Conservation (phyloP, 768 basidiomycete genomes). For the Infundibulicybe gibba region DNA sequence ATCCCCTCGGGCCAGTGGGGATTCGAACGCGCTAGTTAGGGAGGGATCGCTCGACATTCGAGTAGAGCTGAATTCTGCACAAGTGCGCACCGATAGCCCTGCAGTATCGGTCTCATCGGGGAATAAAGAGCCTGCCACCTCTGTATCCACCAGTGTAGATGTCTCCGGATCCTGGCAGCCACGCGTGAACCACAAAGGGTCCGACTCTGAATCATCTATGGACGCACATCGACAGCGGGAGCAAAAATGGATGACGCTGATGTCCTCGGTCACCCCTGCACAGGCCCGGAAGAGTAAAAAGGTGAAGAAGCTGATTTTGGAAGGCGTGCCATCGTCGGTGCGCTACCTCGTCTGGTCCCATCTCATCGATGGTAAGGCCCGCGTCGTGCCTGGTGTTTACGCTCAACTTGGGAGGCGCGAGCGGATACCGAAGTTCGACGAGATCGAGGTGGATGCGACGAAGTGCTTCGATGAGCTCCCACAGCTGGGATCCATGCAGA, state of each 20-base stretch:
- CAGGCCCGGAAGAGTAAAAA: constrained; percentile 80
- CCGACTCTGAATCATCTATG: constrained; percentile 36
- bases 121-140: constrained; percentile 1
- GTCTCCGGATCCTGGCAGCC: constrained; percentile 8
- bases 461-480: constrained; percentile 54
- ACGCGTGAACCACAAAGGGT: constrained; percentile 4
- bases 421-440: constrained; percentile 40
- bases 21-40: constrained; percentile 38
- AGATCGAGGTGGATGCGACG: constrained; percentile 59
- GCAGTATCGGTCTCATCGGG: constrained; percentile 36
- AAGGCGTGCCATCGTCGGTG: constrained; percentile 82
- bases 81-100: constrained; percentile 38
- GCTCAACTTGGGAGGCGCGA: constrained; percentile 54
- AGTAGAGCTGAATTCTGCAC: constrained; percentile 17
- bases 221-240: constrained; percentile 77
- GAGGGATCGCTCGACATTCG: constrained; percentile 30
- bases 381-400: constrained; percentile 70
- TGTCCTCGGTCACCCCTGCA: constrained; percentile 52
- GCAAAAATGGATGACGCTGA: constrained; percentile 67
- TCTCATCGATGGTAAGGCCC: constrained; percentile 72
- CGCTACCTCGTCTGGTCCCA: constrained; percentile 84
- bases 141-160: constrained; percentile 14
- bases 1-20: constrained; percentile 47
- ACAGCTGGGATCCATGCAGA: constrained; percentile 53
- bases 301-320: constrained; percentile 64